Evolutionary conservation across 768 basidiomycete genomes (phyloP).

Genomic region (Xerocomus potaroensis): DNA sequence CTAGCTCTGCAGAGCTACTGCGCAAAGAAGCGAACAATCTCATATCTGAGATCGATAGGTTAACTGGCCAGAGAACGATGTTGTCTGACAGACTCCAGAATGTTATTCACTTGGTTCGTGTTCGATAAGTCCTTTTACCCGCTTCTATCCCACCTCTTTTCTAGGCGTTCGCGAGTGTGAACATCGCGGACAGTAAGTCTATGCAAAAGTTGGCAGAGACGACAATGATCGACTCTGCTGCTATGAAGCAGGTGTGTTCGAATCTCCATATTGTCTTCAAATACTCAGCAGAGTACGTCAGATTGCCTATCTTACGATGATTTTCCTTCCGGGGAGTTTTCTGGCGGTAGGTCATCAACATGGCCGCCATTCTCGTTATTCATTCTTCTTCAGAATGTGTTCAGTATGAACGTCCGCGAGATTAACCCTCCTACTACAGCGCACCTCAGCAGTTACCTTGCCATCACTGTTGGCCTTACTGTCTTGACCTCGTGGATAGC

Average conservation of each 20-base stretch:
- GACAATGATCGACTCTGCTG: conserved; percentile 39
- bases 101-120: conserved; percentile 31
- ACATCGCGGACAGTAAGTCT: conserved; percentile 47
- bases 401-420: conserved; percentile 31
- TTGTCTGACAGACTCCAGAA: conserved; percentile 32
- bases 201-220: conserved; percentile 49
- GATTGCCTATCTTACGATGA: conserved; percentile 52
- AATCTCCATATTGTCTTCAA: not conserved
- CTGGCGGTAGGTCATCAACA: conserved; percentile 21
- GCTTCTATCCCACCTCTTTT: not conserved
- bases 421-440: conserved; percentile 22
- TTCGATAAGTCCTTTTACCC: not conserved
- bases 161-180: conserved; percentile 58
- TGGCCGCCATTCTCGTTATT: not conserved
- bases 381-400: conserved; percentile 27
- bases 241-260: conserved; percentile 32
- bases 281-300: conserved; percentile 22
- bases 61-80: conserved; percentile 35
- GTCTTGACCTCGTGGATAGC: conserved; percentile 52
- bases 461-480: conserved; percentile 45
- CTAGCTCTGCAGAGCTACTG: conserved; percentile 36
- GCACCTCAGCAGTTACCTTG: conserved; percentile 37
- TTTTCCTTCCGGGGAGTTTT: conserved; percentile 55
- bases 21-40: conserved; percentile 45
- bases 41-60: conserved; percentile 44